Evolutionary conservation across 768 basidiomycete species (phyloP).

Genomic region (Cystoderma amianthinum): DNA sequence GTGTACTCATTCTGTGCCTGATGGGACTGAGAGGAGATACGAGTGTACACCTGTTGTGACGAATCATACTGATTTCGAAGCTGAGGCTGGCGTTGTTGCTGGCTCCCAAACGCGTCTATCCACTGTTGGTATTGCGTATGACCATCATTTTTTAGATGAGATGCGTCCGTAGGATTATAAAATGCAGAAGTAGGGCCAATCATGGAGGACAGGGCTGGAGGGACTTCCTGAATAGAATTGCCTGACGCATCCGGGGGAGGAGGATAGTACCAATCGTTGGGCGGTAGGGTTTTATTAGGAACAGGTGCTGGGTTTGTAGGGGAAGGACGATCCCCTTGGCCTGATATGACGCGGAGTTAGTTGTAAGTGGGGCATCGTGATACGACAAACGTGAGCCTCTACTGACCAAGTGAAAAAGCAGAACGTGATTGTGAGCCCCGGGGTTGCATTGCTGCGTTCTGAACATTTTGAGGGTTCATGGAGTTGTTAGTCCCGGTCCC

Average conservation of each 20-base stretch:
- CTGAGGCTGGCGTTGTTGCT: conserved; percentile 14
- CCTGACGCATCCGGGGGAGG: conserved; percentile 1
- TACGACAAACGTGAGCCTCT: neutral
- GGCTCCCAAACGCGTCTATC: conserved; percentile 21
- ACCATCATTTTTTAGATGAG: conserved; percentile 15
- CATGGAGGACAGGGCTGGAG: conserved; percentile 30
- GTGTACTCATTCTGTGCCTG: conserved; percentile 18
- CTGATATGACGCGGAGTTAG: neutral
- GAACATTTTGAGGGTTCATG: conserved; percentile 13
- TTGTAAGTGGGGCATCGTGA: neutral
- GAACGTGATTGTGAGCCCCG: neutral
- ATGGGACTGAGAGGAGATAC: conserved; percentile 11
- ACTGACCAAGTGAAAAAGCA: neutral
- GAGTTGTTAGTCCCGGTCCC: conserved; percentile 20
- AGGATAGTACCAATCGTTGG: conserved; percentile 13
- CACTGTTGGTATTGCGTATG: conserved; percentile 36
- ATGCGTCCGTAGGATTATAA: conserved; percentile 40
- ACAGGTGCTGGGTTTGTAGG: conserved; percentile 4
- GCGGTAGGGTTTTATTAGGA: conserved; percentile 6
- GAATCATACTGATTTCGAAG: neutral
- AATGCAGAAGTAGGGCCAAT: conserved; percentile 48
- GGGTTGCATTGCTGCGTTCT: conserved; percentile 6
- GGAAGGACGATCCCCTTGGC: conserved; percentile 5
- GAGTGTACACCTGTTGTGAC: conserved; percentile 5
- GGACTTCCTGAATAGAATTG: conserved; percentile 8